These are phyloP conservation scores for Mucor mucedo DNA, from an alignment of 371 early-diverging fungal species.

Conservation along the genomic window DNA sequence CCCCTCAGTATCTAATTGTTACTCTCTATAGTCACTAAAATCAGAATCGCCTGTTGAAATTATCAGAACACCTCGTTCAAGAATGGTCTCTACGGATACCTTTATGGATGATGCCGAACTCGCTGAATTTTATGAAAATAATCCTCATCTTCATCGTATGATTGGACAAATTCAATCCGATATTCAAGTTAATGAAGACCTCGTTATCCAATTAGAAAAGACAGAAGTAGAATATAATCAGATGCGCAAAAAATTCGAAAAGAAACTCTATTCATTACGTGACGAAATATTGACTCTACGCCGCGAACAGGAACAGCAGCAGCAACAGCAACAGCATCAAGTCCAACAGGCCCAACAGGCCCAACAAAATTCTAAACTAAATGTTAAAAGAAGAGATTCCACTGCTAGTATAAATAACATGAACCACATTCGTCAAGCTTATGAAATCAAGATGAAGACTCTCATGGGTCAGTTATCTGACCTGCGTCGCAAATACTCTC, in stretches of 20 bases:
- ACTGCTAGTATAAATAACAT: constrained; percentile 6
- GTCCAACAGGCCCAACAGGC: neutral
- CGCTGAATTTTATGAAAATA: constrained; percentile 19
- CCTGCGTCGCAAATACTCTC: constrained; percentile 60
- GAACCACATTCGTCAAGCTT: constrained; percentile 46
- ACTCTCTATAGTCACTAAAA: neutral
- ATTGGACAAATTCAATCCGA: constrained; percentile 69
- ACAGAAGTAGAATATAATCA: constrained; percentile 57
- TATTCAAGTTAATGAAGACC: constrained; percentile 67
- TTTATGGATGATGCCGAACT: constrained; percentile 21
- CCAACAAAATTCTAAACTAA: constrained; percentile 6
- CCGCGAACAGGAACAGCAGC: constrained; percentile 23
- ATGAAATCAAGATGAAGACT: constrained; percentile 72
- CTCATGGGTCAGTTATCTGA: constrained; percentile 70
- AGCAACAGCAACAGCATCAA: constrained; percentile 18
- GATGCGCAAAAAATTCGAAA: constrained; percentile 71
- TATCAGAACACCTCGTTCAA: constrained; percentile 8
- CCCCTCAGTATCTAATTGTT: no score
- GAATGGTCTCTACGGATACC: constrained; percentile 21
- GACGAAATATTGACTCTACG: constrained; percentile 56
- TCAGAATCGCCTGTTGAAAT: constrained; percentile 1
- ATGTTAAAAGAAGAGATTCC: neutral
- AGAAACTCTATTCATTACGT: constrained; percentile 63
- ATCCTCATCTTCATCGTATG: constrained; percentile 47
- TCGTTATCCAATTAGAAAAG: constrained; percentile 58